These are phyloP conservation scores for Oryza australiensis DNA, from an alignment of 176 grass and related monocot species.

Conservation along the genomic window DNA sequence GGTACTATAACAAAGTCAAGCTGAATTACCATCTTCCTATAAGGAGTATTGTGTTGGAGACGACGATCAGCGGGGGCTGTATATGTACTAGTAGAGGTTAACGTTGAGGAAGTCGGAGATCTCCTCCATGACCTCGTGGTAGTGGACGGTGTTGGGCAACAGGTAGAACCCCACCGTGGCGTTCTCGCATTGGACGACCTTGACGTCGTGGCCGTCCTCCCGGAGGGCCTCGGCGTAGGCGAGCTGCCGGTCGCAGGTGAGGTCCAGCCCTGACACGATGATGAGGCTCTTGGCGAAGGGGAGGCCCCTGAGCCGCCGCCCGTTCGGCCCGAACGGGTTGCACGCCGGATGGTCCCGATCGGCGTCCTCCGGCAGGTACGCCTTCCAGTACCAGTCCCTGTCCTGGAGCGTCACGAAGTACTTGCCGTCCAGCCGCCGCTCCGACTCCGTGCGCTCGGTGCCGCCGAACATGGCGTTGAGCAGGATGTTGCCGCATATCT, in stretches of 20 bases:
- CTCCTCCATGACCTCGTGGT: slow-evolving; percentile 96
- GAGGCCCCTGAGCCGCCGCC: slow-evolving; percentile 45
- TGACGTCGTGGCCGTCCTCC: slow-evolving; percentile 64
- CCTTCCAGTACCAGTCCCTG: slow-evolving; percentile 99
- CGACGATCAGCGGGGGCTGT: slow-evolving; percentile 22
- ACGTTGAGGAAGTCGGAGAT: slow-evolving; percentile 70
- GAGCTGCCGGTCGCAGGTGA: slow-evolving; percentile 83
- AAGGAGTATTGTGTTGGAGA: slow-evolving; percentile 30
- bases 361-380: slow-evolving; percentile 86
- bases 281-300: slow-evolving; percentile 91
- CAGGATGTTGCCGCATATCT: slow-evolving; percentile 79
- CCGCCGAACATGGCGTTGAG: slow-evolving; percentile 99
- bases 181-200: slow-evolving; percentile 80
- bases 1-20: slow-evolving; percentile 53
- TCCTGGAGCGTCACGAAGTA: slow-evolving; percentile 98
- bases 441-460: slow-evolving; percentile 64
- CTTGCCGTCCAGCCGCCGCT: slow-evolving; percentile 83
- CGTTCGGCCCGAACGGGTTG: slow-evolving; percentile 92
- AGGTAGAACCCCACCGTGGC: slow-evolving; percentile 94
- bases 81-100: slow-evolving; percentile 79
- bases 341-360: slow-evolving; percentile 93
- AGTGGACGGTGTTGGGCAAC: slow-evolving; percentile 88
- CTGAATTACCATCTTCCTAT: slow-evolving; percentile 54
- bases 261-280: slow-evolving; percentile 90
- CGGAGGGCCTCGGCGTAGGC: slow-evolving; percentile 75